A percentile compares a stretch with the other conserved stretches of the same genome.
These are phyloP conservation scores for Mycena haematopus DNA, from an alignment of 768 basidiomycete species.

Conservation along the genomic window DNA sequence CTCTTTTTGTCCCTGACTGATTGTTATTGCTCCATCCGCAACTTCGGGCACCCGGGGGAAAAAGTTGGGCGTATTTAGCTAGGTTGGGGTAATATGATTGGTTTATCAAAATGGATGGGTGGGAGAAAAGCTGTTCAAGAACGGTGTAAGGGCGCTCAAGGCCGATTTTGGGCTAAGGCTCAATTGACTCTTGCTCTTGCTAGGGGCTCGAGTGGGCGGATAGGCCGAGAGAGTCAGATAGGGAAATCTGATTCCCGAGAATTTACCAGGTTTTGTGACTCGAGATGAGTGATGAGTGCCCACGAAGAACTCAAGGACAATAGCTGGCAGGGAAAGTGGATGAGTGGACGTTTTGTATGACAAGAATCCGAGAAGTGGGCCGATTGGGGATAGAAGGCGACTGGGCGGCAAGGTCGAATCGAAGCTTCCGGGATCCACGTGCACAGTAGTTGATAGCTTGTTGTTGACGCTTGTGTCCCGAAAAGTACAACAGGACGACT, in stretches of 20 bases:
- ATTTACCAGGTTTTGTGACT: background rate
- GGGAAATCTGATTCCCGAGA: background rate
- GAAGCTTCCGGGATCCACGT: constrained; percentile 21
- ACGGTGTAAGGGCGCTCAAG: constrained; percentile 22
- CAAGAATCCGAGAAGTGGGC: constrained; percentile 19
- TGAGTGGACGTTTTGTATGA: constrained; percentile 7
- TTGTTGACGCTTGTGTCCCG: constrained; percentile 27
- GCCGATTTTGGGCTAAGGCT: constrained; percentile 12
- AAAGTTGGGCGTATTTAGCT: constrained; percentile 16
- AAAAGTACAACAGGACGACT: constrained; percentile 34
- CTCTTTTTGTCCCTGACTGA: constrained; percentile 27
- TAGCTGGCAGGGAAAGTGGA: constrained; percentile 6
- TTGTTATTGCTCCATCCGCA: constrained; percentile 23
- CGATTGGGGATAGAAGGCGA: constrained; percentile 23
- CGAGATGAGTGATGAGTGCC: background rate
- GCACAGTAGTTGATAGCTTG: constrained; percentile 20
- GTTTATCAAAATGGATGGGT: constrained; percentile 27
- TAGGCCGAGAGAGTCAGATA: background rate
- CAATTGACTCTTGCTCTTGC: constrained; percentile 21
- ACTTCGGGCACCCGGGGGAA: constrained; percentile 26
- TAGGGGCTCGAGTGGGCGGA: constrained; percentile 2
- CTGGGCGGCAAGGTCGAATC: constrained; percentile 19
- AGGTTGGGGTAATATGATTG: constrained; percentile 20
- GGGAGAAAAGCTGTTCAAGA: constrained; percentile 18
- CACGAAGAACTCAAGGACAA: constrained; percentile 2